Conservation (phyloP, 2,329 filamentous ascomycete species). For the Claviceps arundinis region DNA sequence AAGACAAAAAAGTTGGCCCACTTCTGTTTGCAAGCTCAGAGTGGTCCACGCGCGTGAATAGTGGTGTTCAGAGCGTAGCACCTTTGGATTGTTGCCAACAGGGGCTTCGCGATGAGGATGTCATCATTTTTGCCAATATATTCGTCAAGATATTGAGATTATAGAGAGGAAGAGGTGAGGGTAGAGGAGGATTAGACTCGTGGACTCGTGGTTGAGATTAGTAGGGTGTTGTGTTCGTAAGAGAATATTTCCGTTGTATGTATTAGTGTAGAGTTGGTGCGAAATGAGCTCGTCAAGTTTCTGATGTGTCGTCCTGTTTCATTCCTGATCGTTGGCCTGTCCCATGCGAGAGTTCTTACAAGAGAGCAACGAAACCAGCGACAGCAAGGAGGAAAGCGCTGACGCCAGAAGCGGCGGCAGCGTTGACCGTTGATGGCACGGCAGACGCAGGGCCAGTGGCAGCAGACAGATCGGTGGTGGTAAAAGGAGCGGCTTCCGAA, state of each 20-base stretch:
- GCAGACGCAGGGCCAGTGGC: constrained; percentile 9
- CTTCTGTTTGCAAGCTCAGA: constrained; percentile 6
- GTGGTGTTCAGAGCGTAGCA: not conserved
- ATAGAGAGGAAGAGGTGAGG: not conserved
- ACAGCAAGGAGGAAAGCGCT: constrained; percentile 24
- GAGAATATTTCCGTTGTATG: constrained; percentile 4
- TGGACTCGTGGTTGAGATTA: constrained; percentile 21
- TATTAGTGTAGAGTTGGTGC: constrained; percentile 3
- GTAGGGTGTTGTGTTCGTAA: constrained; percentile 2
- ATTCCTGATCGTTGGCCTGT: not conserved
- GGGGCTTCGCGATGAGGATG: not conserved
- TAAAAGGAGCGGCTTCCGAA: not conserved
- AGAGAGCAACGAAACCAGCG: constrained; percentile 22
- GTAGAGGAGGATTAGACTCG: constrained; percentile 10
- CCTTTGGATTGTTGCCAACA: not conserved
- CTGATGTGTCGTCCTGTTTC: not conserved
- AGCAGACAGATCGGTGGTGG: constrained; percentile 7
- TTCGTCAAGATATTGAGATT: not conserved
- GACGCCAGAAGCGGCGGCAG: constrained; percentile 19
- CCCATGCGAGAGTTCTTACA: constrained; percentile 14
- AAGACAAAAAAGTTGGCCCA: constrained; percentile 10
- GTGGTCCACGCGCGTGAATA: not conserved
- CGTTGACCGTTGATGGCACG: constrained; percentile 13
- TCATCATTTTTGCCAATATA: not conserved
- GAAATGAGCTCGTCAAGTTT: not conserved